phyloP scores from a whole-genome alignment of 768 basidiomycete species.

The Mycena leptocephala region DNA sequence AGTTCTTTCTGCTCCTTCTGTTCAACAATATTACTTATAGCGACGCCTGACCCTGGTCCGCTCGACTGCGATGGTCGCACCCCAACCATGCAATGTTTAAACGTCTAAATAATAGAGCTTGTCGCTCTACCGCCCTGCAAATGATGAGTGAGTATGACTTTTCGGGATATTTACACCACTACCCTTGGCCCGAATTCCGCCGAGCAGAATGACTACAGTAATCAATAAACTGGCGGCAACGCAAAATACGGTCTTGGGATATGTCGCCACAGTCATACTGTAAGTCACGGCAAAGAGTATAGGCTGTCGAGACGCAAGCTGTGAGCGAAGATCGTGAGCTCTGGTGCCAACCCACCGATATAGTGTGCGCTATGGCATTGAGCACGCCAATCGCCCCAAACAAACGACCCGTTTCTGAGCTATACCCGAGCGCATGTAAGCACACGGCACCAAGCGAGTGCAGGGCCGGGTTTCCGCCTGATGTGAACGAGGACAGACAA shows the following conservation, averaged over 20 bases:
- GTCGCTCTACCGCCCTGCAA: neutral
- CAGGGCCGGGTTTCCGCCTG: conserved; percentile 74
- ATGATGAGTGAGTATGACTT: neutral
- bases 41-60: neutral
- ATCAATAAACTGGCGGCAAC: conserved; percentile 72
- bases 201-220: conserved; percentile 63
- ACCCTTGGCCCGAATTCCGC: conserved; percentile 18
- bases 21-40: neutral
- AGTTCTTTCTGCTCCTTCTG: neutral
- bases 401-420: conserved; percentile 69
- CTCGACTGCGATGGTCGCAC: neutral
- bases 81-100: neutral
- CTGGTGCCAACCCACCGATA: conserved; percentile 58
- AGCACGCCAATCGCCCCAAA: conserved; percentile 84
- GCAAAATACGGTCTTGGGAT: conserved; percentile 80
- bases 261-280: conserved; percentile 72
- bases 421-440: conserved; percentile 67
- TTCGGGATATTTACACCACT: neutral
- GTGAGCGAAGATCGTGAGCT: neutral
- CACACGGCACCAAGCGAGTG: conserved; percentile 83
- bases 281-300: conserved; percentile 80
- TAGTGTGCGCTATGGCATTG: conserved; percentile 76
- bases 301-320: conserved; percentile 61
- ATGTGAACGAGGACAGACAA: conserved; percentile 75
- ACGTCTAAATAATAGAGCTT: neutral